A percentile compares a stretch with the other conserved stretches of the same genome.
Conservation (phyloP, 2,329 filamentous ascomycete species). For the Rutstroemia sp. region DNA sequence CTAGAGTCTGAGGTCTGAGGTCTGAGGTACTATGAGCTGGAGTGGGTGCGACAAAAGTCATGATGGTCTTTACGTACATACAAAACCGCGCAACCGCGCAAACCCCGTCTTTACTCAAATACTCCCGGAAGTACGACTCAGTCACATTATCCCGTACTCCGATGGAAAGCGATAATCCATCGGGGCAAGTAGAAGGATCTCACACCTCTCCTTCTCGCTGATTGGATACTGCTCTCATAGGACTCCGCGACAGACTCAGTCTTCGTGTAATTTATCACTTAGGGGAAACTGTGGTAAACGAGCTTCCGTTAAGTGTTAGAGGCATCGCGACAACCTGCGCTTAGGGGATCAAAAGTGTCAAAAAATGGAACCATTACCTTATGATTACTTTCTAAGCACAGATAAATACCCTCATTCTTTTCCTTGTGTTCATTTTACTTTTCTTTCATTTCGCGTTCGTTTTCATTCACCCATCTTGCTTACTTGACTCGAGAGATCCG, state of each 20-base stretch:
- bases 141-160: too few species aligned
- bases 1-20: too few species aligned
- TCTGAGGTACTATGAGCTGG: too few species aligned
- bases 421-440: not conserved
- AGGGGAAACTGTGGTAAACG: slow-evolving; percentile 12
- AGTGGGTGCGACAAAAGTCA: too few species aligned
- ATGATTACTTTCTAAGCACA: slow-evolving; percentile 3
- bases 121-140: too few species aligned
- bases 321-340: slow-evolving; percentile 10
- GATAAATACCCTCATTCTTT: not conserved
- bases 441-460: not conserved
- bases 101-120: too few species aligned
- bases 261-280: slow-evolving; percentile 22
- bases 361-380: slow-evolving; percentile 2
- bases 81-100: too few species aligned
- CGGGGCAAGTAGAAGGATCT: too few species aligned
- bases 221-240: not conserved
- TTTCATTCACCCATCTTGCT: not conserved
- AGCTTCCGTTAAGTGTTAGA: slow-evolving; percentile 15
- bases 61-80: too few species aligned
- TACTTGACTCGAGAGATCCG: not conserved
- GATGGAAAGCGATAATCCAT: too few species aligned
- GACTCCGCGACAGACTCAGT: not conserved
- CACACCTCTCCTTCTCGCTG: not conserved
- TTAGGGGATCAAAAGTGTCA: slow-evolving; percentile 11